Conservation (phyloP, 148 eudicot species). For the Amaranthus hypochondriacus region DNA sequence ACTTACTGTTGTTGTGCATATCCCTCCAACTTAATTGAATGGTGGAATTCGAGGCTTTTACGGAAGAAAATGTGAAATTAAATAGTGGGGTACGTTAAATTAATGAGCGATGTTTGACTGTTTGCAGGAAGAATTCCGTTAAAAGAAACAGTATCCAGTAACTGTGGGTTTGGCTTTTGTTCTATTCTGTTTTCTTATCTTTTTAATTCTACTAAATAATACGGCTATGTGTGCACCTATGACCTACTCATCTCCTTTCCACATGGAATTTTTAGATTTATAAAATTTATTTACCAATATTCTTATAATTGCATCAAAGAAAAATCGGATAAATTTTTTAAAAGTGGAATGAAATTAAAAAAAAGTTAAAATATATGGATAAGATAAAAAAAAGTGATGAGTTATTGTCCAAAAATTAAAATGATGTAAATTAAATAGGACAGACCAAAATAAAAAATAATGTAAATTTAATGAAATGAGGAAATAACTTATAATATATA, state of each 20-base stretch:
- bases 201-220: background rate
- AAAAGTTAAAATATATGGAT: no score
- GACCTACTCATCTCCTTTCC: background rate
- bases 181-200: background rate
- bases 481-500: no score
- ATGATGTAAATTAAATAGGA: no score
- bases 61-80: background rate
- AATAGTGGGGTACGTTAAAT: background rate
- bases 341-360: no score
- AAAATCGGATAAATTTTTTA: no score
- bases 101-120: slow-evolving; percentile 1
- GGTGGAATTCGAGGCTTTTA: background rate
- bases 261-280: slow-evolving; percentile 8
- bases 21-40: background rate
- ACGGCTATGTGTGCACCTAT: slow-evolving; percentile 1
- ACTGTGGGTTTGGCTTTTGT: slow-evolving; percentile 22
- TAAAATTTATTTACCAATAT: no score
- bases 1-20: no score
- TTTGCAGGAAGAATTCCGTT: background rate
- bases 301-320: no score
- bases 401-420: no score
- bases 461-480: no score
- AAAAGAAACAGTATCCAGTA: slow-evolving; percentile 24
- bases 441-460: no score
- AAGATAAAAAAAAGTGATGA: no score